phyloP scores from a whole-genome alignment of 1,284 basidiomycete genomes.

The Marasmius oreades region DNA sequence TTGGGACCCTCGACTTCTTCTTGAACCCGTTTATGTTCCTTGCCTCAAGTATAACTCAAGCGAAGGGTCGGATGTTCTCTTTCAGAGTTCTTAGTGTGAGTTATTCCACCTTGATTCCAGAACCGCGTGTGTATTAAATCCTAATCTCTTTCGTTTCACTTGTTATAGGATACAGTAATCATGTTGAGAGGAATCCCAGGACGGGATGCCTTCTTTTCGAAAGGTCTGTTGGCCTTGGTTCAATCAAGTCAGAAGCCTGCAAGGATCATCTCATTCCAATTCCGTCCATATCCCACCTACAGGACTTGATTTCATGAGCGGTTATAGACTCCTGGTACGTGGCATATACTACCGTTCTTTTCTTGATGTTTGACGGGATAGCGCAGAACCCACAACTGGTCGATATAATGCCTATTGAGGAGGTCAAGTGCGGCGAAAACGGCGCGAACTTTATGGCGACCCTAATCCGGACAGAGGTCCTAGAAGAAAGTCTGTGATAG shows the following conservation, averaged over 20 bases:
- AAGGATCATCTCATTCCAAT: background rate
- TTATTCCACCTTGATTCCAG: background rate
- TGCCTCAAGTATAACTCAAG: background rate
- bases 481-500: background rate
- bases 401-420: background rate
- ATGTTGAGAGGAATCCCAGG: background rate
- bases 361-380: background rate
- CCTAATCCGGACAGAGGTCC: background rate
- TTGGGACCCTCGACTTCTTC: background rate
- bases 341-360: background rate
- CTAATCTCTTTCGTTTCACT: background rate
- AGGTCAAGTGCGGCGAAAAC: background rate
- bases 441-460: background rate
- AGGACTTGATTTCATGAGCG: background rate
- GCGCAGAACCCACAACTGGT: background rate
- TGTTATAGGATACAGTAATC: background rate
- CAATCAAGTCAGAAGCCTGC: background rate
- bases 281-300: too few species aligned
- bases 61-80: background rate
- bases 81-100: background rate
- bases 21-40: background rate
- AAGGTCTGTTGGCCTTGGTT: background rate
- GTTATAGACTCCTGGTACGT: background rate
- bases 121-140: background rate
- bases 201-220: background rate